Conservation (phyloP, 805 yeast species). For the Groenewaldozyma salmanticensis region DNA sequence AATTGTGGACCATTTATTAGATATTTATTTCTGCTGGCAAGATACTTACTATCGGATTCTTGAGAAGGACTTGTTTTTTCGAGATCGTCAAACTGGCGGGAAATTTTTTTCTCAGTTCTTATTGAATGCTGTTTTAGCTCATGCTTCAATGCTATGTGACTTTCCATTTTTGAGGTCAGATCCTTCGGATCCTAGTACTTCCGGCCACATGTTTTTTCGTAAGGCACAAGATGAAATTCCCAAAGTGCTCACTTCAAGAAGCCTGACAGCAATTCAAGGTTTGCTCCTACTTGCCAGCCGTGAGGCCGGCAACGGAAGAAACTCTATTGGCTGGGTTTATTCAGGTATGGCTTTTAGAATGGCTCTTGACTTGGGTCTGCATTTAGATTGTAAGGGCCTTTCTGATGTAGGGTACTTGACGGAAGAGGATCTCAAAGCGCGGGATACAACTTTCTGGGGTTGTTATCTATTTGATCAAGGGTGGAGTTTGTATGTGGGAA, state of each 20-base stretch:
- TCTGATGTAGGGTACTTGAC: slow-evolving; percentile 10
- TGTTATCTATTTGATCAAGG: slow-evolving; percentile 16
- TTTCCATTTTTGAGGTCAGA: slow-evolving; percentile 11
- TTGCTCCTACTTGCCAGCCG: slow-evolving; percentile 12
- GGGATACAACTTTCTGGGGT: slow-evolving; percentile 17
- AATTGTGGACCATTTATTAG: slow-evolving; percentile 11
- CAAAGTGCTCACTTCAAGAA: slow-evolving; percentile 9
- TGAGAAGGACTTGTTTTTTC: slow-evolving; percentile 12
- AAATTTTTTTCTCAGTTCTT: slow-evolving; percentile 14
- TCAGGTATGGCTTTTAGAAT: slow-evolving; percentile 17
- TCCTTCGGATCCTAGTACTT: no score
- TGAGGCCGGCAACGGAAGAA: slow-evolving; percentile 15
- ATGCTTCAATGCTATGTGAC: slow-evolving; percentile 13
- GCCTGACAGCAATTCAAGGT: slow-evolving; percentile 15
- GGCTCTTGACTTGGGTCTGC: slow-evolving; percentile 17
- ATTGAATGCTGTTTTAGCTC: slow-evolving; percentile 14
- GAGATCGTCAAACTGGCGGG: slow-evolving; percentile 10
- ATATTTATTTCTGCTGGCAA: slow-evolving; percentile 17
- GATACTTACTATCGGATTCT: slow-evolving; percentile 14
- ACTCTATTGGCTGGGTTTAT: slow-evolving; percentile 17
- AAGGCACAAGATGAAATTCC: slow-evolving; percentile 12
- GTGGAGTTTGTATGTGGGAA: slow-evolving; percentile 15
- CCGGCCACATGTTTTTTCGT: slow-evolving; percentile 14
- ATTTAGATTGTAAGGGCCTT: slow-evolving; percentile 12
- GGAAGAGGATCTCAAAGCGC: slow-evolving; percentile 11